Evolutionary conservation across 2,329 filamentous ascomycete species (phyloP).

Genomic region (Colletotrichum noveboracense): DNA sequence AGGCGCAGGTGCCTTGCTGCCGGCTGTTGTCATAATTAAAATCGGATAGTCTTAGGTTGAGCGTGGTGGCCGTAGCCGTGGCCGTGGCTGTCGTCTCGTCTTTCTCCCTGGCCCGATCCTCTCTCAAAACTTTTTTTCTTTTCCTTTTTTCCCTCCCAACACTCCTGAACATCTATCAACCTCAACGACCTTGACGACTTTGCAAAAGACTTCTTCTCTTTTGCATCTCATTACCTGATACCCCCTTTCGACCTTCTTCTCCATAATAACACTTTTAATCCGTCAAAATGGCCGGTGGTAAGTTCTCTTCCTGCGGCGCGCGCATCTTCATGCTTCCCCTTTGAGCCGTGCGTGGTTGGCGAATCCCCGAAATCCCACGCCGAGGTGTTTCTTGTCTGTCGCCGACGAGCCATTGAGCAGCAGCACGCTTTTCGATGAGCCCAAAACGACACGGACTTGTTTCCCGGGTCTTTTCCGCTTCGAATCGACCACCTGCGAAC

Average conservation of each 20-base stretch:
- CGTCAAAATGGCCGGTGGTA: conserved; percentile 51
- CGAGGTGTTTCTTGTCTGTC: neutral
- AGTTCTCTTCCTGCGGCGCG: conserved; percentile 30
- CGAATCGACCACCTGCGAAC: neutral
- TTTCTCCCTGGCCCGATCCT: conserved; percentile 26
- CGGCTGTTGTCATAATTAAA: conserved; percentile 47
- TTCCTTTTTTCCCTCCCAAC: neutral
- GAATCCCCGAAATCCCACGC: neutral
- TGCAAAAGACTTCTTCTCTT: conserved; percentile 23
- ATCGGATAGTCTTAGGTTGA: conserved; percentile 30
- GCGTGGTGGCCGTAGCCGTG: conserved; percentile 5
- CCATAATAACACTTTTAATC: conserved; percentile 19
- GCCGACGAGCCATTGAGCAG: conserved; percentile 14
- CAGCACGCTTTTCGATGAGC: neutral
- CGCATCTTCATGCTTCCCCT: neutral
- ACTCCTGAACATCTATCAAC: neutral
- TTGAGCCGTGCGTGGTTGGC: conserved; percentile 6
- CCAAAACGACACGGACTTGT: neutral
- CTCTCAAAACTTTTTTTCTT: conserved; percentile 25
- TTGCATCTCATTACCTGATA: conserved; percentile 28
- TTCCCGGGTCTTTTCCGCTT: neutral
- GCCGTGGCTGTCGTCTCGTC: conserved; percentile 26
- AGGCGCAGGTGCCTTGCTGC: conserved; percentile 14
- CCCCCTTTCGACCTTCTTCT: conserved; percentile 19
- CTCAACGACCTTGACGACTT: conserved; percentile 20